Percentiles rank a stretch among this genome's conserved stretches.
phyloP scores from a whole-genome alignment of 768 basidiomycete species.

The Cubamyces lactineus region DNA sequence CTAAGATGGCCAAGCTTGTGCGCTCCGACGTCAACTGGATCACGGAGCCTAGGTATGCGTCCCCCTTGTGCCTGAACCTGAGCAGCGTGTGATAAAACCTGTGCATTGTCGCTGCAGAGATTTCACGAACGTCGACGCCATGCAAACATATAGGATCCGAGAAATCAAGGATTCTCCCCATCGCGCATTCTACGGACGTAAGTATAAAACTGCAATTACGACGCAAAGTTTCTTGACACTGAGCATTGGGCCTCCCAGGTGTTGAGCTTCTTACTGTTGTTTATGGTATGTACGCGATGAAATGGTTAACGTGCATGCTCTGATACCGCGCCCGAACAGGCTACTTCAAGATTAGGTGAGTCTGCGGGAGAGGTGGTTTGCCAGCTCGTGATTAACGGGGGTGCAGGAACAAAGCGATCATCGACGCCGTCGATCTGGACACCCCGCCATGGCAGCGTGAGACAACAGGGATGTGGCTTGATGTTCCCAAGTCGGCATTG shows the following conservation, averaged over 20 bases:
- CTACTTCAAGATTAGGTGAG: constrained; percentile 77
- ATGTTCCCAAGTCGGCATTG: constrained; percentile 61
- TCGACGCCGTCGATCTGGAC: constrained; percentile 79
- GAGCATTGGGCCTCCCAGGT: constrained; percentile 41
- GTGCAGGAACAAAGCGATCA: constrained; percentile 58
- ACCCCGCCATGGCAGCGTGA: constrained; percentile 77
- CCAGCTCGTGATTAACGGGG: not conserved
- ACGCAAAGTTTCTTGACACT: constrained; percentile 3
- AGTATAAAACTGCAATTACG: constrained; percentile 34
- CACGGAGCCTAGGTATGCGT: constrained; percentile 45
- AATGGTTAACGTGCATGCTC: no score
- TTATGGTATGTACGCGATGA: constrained; percentile 55
- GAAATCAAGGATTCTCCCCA: constrained; percentile 60
- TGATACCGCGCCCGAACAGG: constrained; percentile 42
- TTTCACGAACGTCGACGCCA: constrained; percentile 72
- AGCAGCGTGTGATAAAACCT: not conserved
- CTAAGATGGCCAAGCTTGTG: constrained; percentile 67
- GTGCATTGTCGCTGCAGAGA: constrained; percentile 20
- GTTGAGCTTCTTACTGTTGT: constrained; percentile 69
- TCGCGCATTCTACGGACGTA: constrained; percentile 73
- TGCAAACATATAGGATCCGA: constrained; percentile 74
- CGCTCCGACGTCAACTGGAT: constrained; percentile 84
- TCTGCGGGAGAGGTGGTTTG: not conserved
- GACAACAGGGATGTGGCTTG: constrained; percentile 79
- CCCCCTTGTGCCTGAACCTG: not conserved